Percentiles rank a stretch among this genome's conserved stretches.
Evolutionary conservation across 441 rosid species (phyloP).

Genomic region (Brassica hybrid): DNA sequence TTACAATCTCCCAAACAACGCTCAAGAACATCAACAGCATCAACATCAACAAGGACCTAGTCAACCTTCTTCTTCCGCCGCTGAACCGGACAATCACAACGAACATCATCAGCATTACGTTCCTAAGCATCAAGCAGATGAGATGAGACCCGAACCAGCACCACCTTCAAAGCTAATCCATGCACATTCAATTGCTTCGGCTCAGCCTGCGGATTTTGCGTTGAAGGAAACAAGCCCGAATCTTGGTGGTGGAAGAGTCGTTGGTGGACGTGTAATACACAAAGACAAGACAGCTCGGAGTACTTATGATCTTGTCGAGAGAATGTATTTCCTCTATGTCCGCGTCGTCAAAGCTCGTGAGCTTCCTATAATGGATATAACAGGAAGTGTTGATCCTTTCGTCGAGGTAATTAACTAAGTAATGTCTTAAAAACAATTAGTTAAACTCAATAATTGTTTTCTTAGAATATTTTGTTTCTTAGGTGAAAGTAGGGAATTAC

Average conservation of each 20-base stretch:
- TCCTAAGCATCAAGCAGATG: constrained; percentile 65
- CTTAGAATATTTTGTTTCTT: not conserved
- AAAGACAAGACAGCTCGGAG: constrained; percentile 76
- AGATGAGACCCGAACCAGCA: constrained; percentile 64
- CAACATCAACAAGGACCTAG: constrained; percentile 43
- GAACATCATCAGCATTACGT: constrained; percentile 60
- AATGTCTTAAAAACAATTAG: not conserved
- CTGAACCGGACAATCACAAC: constrained; percentile 27
- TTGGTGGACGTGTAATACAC: constrained; percentile 84
- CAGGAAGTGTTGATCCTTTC: constrained; percentile 93
- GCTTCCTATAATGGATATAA: constrained; percentile 88
- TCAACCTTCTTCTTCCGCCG: constrained; percentile 44
- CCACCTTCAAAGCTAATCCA: constrained; percentile 74
- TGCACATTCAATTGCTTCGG: constrained; percentile 65
- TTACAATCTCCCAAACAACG: constrained; percentile 74
- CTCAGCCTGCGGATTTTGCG: constrained; percentile 85
- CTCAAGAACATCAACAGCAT: constrained; percentile 48
- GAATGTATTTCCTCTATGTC: constrained; percentile 91
- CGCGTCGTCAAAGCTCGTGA: constrained; percentile 96
- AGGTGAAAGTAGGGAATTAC: constrained; percentile 87
- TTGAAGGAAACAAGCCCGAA: constrained; percentile 95
- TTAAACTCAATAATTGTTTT: not conserved
- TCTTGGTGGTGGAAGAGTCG: constrained; percentile 96
- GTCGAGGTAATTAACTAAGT: constrained; percentile 60
- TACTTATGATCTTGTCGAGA: constrained; percentile 93